These are phyloP conservation scores for Phoma sp. DNA, from an alignment of 2,329 filamentous ascomycete genomes.

Conservation along the genomic window DNA sequence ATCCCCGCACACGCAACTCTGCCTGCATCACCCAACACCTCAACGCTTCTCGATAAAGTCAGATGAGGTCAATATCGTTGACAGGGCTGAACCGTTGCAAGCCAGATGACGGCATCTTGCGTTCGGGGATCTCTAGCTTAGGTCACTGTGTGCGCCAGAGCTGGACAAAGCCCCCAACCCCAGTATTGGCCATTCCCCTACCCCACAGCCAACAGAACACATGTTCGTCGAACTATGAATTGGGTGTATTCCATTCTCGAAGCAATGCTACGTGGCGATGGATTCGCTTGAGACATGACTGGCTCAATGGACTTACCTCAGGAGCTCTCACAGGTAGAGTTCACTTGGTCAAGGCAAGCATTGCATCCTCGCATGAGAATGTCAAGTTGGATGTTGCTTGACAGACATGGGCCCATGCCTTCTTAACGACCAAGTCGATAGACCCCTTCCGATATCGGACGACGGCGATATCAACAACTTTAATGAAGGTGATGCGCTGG, in stretches of 20 bases:
- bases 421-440: too few relatives aligned
- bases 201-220: constrained; percentile 15
- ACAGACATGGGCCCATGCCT: too few relatives aligned
- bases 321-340: too few relatives aligned
- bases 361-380: too few relatives aligned
- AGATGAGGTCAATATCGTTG: not conserved
- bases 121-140: not conserved
- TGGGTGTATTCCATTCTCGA: too few relatives aligned
- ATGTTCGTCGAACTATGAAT: not conserved
- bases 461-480: constrained; percentile 1
- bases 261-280: too few relatives aligned
- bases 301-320: too few relatives aligned
- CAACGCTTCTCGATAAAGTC: not conserved
- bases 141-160: not conserved
- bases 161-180: not conserved
- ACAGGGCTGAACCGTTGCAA: not conserved
- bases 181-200: constrained; percentile 1
- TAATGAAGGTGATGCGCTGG: not conserved
- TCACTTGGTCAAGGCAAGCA: too few relatives aligned
- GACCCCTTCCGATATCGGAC: constrained; percentile 5
- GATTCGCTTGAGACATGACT: too few relatives aligned
- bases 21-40: not conserved
- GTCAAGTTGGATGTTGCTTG: too few relatives aligned
- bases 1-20: not conserved
- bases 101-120: not conserved